These are phyloP conservation scores for Metarhizium album DNA, from an alignment of 2,329 filamentous ascomycete species.

Conservation along the genomic window DNA sequence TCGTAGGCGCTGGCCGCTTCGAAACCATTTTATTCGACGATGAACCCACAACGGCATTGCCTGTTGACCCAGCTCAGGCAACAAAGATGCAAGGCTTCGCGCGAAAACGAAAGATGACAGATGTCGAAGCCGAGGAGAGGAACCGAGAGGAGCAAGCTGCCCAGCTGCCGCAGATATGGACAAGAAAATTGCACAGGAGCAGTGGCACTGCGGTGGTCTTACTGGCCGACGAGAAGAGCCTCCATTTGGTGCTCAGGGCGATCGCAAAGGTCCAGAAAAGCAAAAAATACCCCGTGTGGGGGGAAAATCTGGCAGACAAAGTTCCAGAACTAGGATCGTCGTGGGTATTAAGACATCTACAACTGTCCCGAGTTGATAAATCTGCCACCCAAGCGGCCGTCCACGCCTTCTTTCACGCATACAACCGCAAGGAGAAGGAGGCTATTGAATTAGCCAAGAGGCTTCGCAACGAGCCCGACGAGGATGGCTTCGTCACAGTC, in stretches of 20 bases:
- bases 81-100: slow-evolving; percentile 23
- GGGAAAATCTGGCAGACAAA: slow-evolving; percentile 44
- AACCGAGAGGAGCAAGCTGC: slow-evolving; percentile 46
- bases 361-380: slow-evolving; percentile 59
- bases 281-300: slow-evolving; percentile 58
- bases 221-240: slow-evolving; percentile 73
- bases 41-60: slow-evolving; percentile 32
- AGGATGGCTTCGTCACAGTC: slow-evolving; percentile 92
- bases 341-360: slow-evolving; percentile 56
- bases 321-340: slow-evolving; percentile 45
- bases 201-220: slow-evolving; percentile 72
- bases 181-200: slow-evolving; percentile 56
- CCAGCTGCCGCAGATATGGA: slow-evolving; percentile 62
- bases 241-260: slow-evolving; percentile 68
- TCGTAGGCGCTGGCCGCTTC: slow-evolving; percentile 69
- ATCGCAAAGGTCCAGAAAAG: slow-evolving; percentile 49
- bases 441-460: slow-evolving; percentile 51
- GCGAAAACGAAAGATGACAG: slow-evolving; percentile 31
- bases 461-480: slow-evolving; percentile 71
- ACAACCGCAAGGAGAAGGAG: slow-evolving; percentile 58
- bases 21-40: slow-evolving; percentile 68
- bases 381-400: slow-evolving; percentile 59
- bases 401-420: slow-evolving; percentile 80
- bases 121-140: slow-evolving; percentile 44
- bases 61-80: slow-evolving; percentile 39